Base-by-base conservation (phyloP, 2,329 filamentous ascomycete species). In the Xylariomycetidae sp. region DNA sequence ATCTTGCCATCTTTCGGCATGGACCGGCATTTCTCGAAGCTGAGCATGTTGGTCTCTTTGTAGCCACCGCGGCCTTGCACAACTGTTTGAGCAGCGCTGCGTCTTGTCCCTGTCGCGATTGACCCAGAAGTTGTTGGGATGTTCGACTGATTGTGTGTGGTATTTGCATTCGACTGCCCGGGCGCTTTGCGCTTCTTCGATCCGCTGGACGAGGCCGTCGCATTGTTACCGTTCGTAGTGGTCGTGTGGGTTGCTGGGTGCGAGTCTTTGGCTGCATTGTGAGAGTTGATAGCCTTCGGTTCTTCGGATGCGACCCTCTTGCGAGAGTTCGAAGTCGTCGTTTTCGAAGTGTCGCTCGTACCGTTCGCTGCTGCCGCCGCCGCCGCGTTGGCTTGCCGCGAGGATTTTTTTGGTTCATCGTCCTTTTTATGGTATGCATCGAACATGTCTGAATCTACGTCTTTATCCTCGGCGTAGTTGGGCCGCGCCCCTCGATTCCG, bases 381-480 rank as follows among this genome's bases (percentile, higher is more conserved):
- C 16, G 59, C 51, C 45, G 56, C 59, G 41, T 61, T 57, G 30
- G 61, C 57, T 41, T 69, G 72, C 41, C 67, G 66, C 49, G 69
- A 67, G 23, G 67, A 57, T 55, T 82, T 83, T 56, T 79, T 78
- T 33, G 66, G 50, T 41, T 77, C 73, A 35, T 66, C 66, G 12
- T 77, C 71, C 48, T 76, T 72, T 53, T 70, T 69, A 47, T 74
- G 63, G 54, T 72, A 66, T 57, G 72, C 75, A 53, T 96, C 90
- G 58, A 88, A 87, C 57, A 73, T 63, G 39, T 97, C 92, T 62
- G 86, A 80, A 53, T 97, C 90, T 48, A 89, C 72, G 61, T 96
- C 90, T 63, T 77, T 85, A 62, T 90, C 86, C 65, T 98, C 92
- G 31, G 92, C 90, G 62, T 98, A 98, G 63, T 98, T 98, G 46